Base-by-base conservation (phyloP, 169 alveolate species). In the Eimeria acervulina region DNA sequence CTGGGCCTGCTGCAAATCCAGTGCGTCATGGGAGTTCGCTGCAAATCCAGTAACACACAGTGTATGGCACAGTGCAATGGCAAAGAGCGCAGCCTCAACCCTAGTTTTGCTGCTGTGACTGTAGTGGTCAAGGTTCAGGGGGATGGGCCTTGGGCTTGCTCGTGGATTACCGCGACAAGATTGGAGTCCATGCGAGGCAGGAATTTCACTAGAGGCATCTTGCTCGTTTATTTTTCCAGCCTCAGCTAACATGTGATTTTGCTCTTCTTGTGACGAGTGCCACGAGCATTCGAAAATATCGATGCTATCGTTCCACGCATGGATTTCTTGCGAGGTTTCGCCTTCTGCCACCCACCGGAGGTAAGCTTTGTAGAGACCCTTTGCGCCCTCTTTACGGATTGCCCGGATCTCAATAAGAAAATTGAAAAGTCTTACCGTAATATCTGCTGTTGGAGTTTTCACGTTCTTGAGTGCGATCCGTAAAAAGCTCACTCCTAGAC, bases 201-300 rank as follows among this genome's bases (percentile, higher is more conserved):
- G 31, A 10, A 21, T 63, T 61, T 44, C 78, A 28, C 15, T 66
- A 31, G 21, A 0, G 33, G 80, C 19, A n/a, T 40, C 93, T 66
- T 8, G 19, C 6, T 36, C 93, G 40, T 23, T 55, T 61, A 19
- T 13, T 87, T 59, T 61, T 38, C 81, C 81, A 87, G 93, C 66
- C 42, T 55, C 81, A 19, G 78, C 36, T 66, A 87, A n/a, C 80
- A 87, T 87, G 63, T 36, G 61, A 63, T 87, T 33, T 33, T 59
- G 93, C 47, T 87, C 93, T 28, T 33, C 63, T 61, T 87, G 93
- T 40, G 93, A 87, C 80, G 59, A 55, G 66, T 87, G 93, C 93
- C 93, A 87, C 7, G 81, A 87, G 83, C 93, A 87, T 33, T 87
- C 80, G 13, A 61, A 44, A 68, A 13, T 8, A 19, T 87, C 93